Base-by-base conservation (phyloP, 352 stramenopile genomes). In the Phytophthora pluvialis region DNA sequence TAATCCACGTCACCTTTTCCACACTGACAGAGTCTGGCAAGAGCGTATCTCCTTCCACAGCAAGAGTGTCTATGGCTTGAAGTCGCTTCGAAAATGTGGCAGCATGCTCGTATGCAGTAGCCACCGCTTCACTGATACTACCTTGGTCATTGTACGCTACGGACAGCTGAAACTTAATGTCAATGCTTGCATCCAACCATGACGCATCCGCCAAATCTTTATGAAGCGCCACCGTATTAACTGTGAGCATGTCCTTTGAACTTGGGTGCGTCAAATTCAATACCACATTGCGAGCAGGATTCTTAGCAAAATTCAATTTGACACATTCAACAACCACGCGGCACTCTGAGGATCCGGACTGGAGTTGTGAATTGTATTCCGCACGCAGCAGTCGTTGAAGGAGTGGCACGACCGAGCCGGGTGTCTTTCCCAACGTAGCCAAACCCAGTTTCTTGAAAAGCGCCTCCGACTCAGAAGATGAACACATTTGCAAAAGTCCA, bases 71-170 rank as follows among this genome's bases (percentile, higher is more conserved):
- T 16, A 76, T 59, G 2, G 35, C 26, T 13, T 59, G 35, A 1
- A 90, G 35, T 5, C 63, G 52, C 5, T 75, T 53, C 7, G 77
- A 42, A 55, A 86, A 73, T 0, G 59, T 29, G 9, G 36, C 42
- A 10, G 69, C 80, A 28, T 88, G 68, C 13, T 67, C 26, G 13
- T 76, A 64, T 0, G 78, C 78, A 16, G 71, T 39, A 10, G 33
- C 29, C 7, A 88, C 16, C 5, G 78, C 72, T 5, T 67, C 62
- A 16, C 64, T 71, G 7, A 88, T 48, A 18, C 60, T 78, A 1
- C 67, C 74, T 16, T 72, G 45, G 50, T 85, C 79, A 46, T 80
- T 81, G 35, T 81, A 73, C 12, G 72, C 53, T 21, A 91, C 44
- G 10, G 46, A 64, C 4, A 89, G 36, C 18, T 72, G 62, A 40